Conservation (phyloP, 2,329 filamentous ascomycete species). For the Cordyceps cateniannulata region DNA sequence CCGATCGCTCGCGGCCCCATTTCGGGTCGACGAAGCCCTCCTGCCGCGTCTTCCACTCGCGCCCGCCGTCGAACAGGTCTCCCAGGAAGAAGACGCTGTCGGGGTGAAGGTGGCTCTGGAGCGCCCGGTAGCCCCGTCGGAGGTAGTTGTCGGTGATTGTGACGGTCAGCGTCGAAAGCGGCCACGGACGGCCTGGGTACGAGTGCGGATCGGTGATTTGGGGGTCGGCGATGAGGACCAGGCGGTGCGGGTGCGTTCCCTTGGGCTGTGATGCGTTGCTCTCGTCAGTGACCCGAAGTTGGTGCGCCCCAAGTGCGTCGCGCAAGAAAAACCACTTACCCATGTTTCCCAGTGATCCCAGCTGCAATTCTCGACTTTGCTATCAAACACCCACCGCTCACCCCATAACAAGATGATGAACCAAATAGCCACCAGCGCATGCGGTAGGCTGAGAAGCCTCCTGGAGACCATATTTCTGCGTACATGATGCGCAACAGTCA, state of each 20-base stretch:
- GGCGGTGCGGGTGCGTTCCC: slow-evolving; percentile 72
- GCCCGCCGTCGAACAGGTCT: slow-evolving; percentile 89
- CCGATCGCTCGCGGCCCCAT: slow-evolving; percentile 48
- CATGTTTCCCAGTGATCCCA: slow-evolving; percentile 92
- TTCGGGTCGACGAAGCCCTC: slow-evolving; percentile 53
- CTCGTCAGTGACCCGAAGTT: slow-evolving; percentile 14
- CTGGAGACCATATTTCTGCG: slow-evolving; percentile 40
- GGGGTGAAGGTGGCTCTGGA: slow-evolving; percentile 71
- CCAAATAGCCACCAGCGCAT: slow-evolving; percentile 68
- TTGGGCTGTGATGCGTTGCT: slow-evolving; percentile 53
- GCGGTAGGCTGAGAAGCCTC: slow-evolving; percentile 56
- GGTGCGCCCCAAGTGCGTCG: background rate
- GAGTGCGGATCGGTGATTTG: slow-evolving; percentile 91
- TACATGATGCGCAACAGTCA: slow-evolving; percentile 23
- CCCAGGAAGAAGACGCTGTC: slow-evolving; percentile 88
- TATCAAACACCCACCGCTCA: slow-evolving; percentile 71
- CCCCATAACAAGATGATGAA: slow-evolving; percentile 73
- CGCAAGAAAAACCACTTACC: slow-evolving; percentile 46
- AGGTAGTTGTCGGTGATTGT: slow-evolving; percentile 83
- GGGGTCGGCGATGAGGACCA: slow-evolving; percentile 81
- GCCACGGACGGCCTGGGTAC: slow-evolving; percentile 74
- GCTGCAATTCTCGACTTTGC: slow-evolving; percentile 62
- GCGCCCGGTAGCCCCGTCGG: slow-evolving; percentile 68
- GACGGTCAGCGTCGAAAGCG: slow-evolving; percentile 46
- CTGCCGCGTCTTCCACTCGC: slow-evolving; percentile 78